Evolutionary conservation across 768 basidiomycete genomes (phyloP), one percentile per base, ranked within the genome.

Genomic region (Amanita pseudoporphyria): DNA sequence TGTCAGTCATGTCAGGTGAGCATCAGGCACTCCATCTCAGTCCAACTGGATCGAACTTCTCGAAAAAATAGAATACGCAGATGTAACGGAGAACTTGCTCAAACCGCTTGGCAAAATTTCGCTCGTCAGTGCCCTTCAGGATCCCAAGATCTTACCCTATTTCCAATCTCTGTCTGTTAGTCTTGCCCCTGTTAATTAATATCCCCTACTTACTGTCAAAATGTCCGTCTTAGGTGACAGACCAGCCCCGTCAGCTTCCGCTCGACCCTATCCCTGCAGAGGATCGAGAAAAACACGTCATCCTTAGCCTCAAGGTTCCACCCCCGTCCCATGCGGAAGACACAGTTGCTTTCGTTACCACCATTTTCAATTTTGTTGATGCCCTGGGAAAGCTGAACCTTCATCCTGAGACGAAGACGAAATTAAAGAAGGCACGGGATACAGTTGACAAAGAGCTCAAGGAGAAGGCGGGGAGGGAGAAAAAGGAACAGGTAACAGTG

Each of bases 131-230:
- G 64, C 76, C n/a, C 70, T 95, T 47, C 70, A 76, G 45, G 73
- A 86, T 55, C 78, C 86, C 24, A 75, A 74, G 44, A 71, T 82
- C 41, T 72, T 77, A 41, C 76, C 80, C 33, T 83, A 87, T 69
- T 89, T 96, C 74, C 85, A 87, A 56, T 91, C 86, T 32, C 76
- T 95, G 56, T 81, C 90, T 41, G 86, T 90, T 53, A 55, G 80
- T 73, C 39, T 24, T 30, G 14, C 16, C 49, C 16, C 16, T 37
- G 54, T 46, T 19, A 31, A 33, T 31, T 45, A 33, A 33, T 33
- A 45, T 45, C 12, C 32, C n/a, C 9, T 24, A 38, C 21, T 40
- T 26, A 49, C 50, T 42, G 44, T 43, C n/a, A 50, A 40, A 47
- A 26, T 14, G 47, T 35, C 51, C 39, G 9, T 30, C 42, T 26